Evolutionary conservation across 2,329 filamentous ascomycete species (phyloP).

Genomic region (Colletotrichum sp.): DNA sequence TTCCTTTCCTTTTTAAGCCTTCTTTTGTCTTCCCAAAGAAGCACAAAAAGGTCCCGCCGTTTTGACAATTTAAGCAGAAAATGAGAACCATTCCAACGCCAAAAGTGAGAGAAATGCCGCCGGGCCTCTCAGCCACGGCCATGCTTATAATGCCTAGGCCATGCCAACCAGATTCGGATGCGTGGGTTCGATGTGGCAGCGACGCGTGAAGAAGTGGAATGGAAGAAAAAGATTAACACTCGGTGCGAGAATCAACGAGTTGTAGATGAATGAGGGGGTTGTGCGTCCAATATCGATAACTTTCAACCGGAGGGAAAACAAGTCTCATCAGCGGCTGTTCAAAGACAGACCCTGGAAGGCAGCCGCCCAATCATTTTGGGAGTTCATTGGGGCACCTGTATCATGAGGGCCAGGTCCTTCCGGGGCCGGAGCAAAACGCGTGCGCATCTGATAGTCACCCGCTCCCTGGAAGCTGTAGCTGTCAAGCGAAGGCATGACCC

Average conservation of each 20-base stretch:
- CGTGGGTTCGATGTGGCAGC: neutral
- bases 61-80: constrained; percentile 14
- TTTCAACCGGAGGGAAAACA: neutral
- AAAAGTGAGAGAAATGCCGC: constrained; percentile 1
- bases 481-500: constrained; percentile 46
- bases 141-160: constrained; percentile 10
- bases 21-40: constrained; percentile 20
- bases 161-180: neutral
- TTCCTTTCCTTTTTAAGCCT: constrained; percentile 11
- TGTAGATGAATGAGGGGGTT: neutral
- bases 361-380: constrained; percentile 64
- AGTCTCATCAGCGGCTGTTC: constrained; percentile 57
- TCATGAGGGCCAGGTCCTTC: constrained; percentile 36
- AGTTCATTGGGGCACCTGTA: neutral
- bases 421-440: constrained; percentile 50
- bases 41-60: constrained; percentile 17
- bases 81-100: constrained; percentile 5
- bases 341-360: constrained; percentile 76
- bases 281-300: neutral
- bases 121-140: neutral
- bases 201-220: neutral
- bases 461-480: constrained; percentile 47
- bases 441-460: constrained; percentile 53
- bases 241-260: neutral
- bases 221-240: neutral